Base-by-base conservation (phyloP, 2,329 filamentous ascomycete genomes). In the Venturia effusa region DNA sequence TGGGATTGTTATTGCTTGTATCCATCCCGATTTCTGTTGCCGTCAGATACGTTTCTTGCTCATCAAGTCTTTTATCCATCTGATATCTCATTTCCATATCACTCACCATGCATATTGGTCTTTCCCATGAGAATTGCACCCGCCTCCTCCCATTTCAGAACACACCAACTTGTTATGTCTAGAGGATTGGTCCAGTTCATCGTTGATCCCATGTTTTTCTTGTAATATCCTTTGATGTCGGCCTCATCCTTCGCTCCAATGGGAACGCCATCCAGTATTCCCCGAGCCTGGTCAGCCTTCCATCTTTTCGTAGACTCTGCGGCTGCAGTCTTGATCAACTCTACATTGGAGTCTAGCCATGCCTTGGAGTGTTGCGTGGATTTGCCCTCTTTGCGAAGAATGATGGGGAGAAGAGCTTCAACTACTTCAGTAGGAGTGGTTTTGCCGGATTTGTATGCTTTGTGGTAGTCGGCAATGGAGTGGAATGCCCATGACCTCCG, bases 211-310 rank as follows among this genome's bases (percentile, higher is more conserved):
- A 83, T 75, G 62, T 84, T 87, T 67, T 81, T 84, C 61, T 84
- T 81, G 61, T 84, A 81, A 71, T 91, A 92, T 17, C 88, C 90
- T 67, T 84, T 80, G 39, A 92, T 78, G 67, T 88, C 81, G n/a
- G 87, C 81, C 70, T 96, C 90, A 71, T 95, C 91, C 76, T 96
- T 96, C 69, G 94, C 84, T 0, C 87, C 88, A 61, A 95, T 83
- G 0, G 91, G 92, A 0, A 96, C 84, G 15, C 92, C 92, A 70
- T 96, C 92, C 10, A 96, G 77, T 4, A 89, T 77, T 13, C 89
- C 81, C 19, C 91, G 73, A 0, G 86, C 81, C 66, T 81, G 80
- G 0, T 89, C 88, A 19, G 81, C 77, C 65, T 84, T 84, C 74
- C 88, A 96, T 57, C 92, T 81, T 71, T 83, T 79, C 0, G 90